Percentiles rank a stretch among this genome's conserved stretches.
Evolutionary conservation across 2,329 filamentous ascomycete genomes (phyloP).

Genomic region (Phialocephala sp.): DNA sequence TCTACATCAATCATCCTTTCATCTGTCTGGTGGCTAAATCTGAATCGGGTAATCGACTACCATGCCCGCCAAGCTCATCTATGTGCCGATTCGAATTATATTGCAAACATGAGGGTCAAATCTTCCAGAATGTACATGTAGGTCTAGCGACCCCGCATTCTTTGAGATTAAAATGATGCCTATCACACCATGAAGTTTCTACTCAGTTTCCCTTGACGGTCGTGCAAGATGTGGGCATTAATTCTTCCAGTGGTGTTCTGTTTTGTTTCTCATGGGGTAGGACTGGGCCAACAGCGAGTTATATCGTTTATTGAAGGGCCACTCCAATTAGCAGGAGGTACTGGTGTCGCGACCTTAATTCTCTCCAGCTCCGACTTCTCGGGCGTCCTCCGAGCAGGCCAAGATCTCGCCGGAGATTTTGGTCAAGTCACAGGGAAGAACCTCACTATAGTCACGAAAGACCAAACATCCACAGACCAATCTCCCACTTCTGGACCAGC

Average conservation of each 20-base stretch:
- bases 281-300: conserved; percentile 21
- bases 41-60: neutral
- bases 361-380: conserved; percentile 22
- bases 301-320: conserved; percentile 23
- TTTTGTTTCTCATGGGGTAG: conserved; percentile 10
- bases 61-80: neutral
- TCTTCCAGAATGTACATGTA: conserved; percentile 3
- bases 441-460: conserved; percentile 49
- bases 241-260: neutral
- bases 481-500: conserved; percentile 42
- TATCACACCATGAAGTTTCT: neutral
- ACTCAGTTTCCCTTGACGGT: too few relatives aligned
- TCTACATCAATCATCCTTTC: neutral
- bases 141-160: neutral
- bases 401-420: conserved; percentile 69
- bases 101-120: neutral
- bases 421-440: conserved; percentile 70
- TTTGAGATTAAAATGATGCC: neutral
- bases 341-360: conserved; percentile 17
- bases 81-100: conserved; percentile 1
- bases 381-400: conserved; percentile 25
- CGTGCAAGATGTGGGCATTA: neutral
- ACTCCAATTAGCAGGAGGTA: conserved; percentile 23
- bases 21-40: neutral
- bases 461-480: conserved; percentile 43